Percentiles rank a stretch among this genome's conserved stretches.
These are phyloP conservation scores for Mycena filopes DNA, from an alignment of 768 basidiomycete species.

Conservation along the genomic window DNA sequence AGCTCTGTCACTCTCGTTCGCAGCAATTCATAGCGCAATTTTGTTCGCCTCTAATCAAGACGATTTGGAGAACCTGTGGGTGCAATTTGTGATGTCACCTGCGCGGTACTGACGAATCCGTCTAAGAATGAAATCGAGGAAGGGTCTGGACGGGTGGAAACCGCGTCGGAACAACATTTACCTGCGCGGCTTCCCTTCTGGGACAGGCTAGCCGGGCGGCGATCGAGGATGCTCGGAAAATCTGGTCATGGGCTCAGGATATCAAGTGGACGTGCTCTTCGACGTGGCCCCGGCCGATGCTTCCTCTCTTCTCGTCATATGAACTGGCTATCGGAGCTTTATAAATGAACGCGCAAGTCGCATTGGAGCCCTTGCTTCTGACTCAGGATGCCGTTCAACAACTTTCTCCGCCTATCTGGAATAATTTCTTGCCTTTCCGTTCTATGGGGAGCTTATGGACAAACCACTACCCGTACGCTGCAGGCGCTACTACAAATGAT, in stretches of 20 bases:
- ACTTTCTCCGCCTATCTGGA: conserved; percentile 14
- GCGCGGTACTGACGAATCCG: too few relatives aligned
- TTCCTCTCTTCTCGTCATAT: neutral
- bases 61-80: too few relatives aligned
- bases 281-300: too few relatives aligned
- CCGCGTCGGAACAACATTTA: neutral
- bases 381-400: conserved; percentile 18
- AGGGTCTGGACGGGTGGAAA: too few relatives aligned
- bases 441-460: conserved; percentile 15
- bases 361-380: neutral
- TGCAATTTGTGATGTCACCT: too few relatives aligned
- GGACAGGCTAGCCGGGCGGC: neutral
- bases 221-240: neutral
- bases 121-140: too few relatives aligned
- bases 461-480: conserved; percentile 22
- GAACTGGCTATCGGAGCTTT: conserved; percentile 3
- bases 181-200: neutral
- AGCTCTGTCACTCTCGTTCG: too few relatives aligned
- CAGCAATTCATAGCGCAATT: too few relatives aligned
- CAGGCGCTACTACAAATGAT: neutral
- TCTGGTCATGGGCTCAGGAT: conserved; percentile 8
- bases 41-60: too few relatives aligned
- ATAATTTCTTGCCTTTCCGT: conserved; percentile 20
- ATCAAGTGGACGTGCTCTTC: neutral
- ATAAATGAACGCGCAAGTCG: conserved; percentile 35